Base-by-base conservation (phyloP, 129 eudicot species). In the Saposhnikovia divaricata region DNA sequence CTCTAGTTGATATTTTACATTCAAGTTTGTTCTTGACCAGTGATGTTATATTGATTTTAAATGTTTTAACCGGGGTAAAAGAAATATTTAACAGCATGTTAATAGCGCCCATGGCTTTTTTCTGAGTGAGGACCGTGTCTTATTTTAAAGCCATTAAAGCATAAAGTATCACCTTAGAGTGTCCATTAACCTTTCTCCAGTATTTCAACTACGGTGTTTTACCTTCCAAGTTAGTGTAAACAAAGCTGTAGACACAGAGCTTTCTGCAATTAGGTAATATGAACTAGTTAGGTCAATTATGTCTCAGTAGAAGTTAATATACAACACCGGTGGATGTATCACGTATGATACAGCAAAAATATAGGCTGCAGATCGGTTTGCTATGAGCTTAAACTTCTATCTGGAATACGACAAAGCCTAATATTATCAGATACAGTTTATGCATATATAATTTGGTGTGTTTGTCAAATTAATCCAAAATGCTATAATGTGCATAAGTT, bases 401-500 rank as follows among this genome's bases (percentile, higher is more conserved):
- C 69, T 46, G n/a, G 61, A 74, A 19, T 14, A 27, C 0, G 4
- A 45, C 16, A 15, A n/a, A 4, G 55, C 15, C 31, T 3, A 40
- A 40, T 19, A 18, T 44, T 43, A 44, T 73, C 9, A n/a, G 25
- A 14, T 15, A 74, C 14, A 46, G 34, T 46, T 46, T 45, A 0
- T 23, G 61, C 5, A 46, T 25, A 8, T 46, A n/a, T 43, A 5
- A 73, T 13, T 23, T 7, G 39, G 25, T 5, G 13, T 44, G 46
- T 42, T 44, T 46, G 59, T 15, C 42, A 46, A 73, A 27, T 46
- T 37, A 25, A 74, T 28, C 12, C 40, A 25, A 46, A 74, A 46
- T 46, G 40, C 38, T 74, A 73, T 16, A 44, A 74, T 25, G 78
- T 74, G 59, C 61, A 61, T 10, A 61, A 61, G 34, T 61, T 61